Percentiles rank a stretch among this genome's conserved stretches.
Evolutionary conservation across 768 basidiomycete genomes (phyloP).

Genomic region (Suillus variegatus): DNA sequence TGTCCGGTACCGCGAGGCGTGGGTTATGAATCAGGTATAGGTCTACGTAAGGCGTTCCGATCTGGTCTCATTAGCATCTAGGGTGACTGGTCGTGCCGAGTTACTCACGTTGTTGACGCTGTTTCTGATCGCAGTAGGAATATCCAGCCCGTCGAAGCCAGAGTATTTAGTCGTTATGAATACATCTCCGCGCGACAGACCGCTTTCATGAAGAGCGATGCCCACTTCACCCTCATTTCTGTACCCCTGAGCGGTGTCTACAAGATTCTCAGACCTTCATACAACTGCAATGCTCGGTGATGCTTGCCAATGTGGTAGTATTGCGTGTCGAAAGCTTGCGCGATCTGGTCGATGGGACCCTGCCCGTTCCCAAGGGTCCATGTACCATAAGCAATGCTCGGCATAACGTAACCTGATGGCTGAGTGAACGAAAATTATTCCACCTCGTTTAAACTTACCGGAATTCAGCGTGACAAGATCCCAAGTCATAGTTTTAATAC

Average conservation of each 20-base stretch:
- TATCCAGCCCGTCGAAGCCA: conserved; percentile 53
- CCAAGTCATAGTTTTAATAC: conserved; percentile 53
- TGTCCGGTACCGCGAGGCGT: conserved; percentile 53
- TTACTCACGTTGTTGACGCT: conserved; percentile 54
- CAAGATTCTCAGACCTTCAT: background rate
- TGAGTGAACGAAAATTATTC: background rate
- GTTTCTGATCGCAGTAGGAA: conserved; percentile 55
- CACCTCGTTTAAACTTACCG: conserved; percentile 37
- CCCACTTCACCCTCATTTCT: conserved; percentile 57
- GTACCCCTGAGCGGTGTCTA: conserved; percentile 65
- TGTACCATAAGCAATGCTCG: conserved; percentile 63
- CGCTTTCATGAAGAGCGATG: conserved; percentile 45
- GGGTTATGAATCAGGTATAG: conserved; percentile 72
- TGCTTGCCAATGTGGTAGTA: conserved; percentile 62
- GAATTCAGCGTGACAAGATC: conserved; percentile 58
- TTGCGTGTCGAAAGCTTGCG: conserved; percentile 61
- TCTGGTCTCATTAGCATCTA: conserved; percentile 34
- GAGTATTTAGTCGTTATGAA: conserved; percentile 71
- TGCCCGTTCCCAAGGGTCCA: conserved; percentile 65
- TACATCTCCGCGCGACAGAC: conserved; percentile 53
- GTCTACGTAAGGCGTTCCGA: conserved; percentile 66
- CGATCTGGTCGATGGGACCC: conserved; percentile 52
- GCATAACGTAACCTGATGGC: conserved; percentile 41
- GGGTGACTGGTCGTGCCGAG: background rate
- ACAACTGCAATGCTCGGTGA: background rate